Percentiles rank a stretch among this genome's conserved stretches.
These are phyloP conservation scores for Triglochin maritima DNA, from an alignment of 106 monocot genomes.

Conservation along the genomic window DNA sequence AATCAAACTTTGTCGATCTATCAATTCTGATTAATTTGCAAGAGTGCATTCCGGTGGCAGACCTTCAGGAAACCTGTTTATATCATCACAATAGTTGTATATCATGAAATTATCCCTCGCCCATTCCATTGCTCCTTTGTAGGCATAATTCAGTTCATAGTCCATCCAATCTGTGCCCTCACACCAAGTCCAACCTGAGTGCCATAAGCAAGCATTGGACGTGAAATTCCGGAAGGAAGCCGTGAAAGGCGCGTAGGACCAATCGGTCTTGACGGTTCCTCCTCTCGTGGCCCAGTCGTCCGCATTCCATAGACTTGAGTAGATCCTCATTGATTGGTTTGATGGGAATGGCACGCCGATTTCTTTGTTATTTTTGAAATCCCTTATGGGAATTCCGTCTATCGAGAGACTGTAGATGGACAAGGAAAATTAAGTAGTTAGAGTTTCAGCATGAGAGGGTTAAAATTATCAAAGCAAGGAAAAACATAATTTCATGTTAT, in stretches of 20 bases:
- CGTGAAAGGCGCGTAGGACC: constrained; percentile 3
- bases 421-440: background rate
- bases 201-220: background rate
- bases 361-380: constrained; percentile 1
- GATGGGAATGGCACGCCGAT: constrained; percentile 3
- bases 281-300: constrained; percentile 11
- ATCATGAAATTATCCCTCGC: constrained; percentile 6
- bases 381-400: constrained; percentile 2
- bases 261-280: constrained; percentile 7
- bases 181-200: background rate
- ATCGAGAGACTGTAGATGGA: constrained; percentile 1
- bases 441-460: background rate
- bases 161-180: background rate
- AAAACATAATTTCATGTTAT: too few relatives aligned
- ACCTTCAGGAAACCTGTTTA: constrained; percentile 1
- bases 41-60: constrained; percentile 3
- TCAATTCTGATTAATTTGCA: too few relatives aligned
- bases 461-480: background rate
- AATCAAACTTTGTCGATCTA: too few relatives aligned
- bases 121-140: background rate
- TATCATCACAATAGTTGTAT: constrained; percentile 6
- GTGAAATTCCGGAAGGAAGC: constrained; percentile 4
- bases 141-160: background rate
- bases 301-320: constrained; percentile 9
- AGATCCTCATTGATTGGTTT: constrained; percentile 4